Conservation (phyloP, 1,284 basidiomycete genomes). For the Trichosporon sp. region DNA sequence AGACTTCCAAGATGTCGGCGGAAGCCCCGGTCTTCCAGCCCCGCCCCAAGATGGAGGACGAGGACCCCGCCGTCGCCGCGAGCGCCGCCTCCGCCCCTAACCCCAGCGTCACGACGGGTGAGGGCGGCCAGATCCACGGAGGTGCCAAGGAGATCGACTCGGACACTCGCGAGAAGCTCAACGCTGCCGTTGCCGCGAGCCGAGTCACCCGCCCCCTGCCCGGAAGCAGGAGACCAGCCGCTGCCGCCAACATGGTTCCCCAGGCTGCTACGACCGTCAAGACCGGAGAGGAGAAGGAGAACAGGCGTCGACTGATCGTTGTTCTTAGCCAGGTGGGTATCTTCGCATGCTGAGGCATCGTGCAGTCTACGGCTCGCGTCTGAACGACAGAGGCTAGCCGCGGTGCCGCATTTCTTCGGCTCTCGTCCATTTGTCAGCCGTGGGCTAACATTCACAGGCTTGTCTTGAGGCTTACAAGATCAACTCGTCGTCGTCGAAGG, state of each 20-base stretch:
- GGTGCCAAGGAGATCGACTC: conserved; percentile 26
- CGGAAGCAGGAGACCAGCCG: conserved; percentile 36
- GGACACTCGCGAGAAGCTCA: conserved; percentile 30
- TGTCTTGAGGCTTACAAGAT: conserved; percentile 95
- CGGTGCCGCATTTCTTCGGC: background rate
- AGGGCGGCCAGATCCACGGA: conserved; percentile 20
- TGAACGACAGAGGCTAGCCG: background rate
- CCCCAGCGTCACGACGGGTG: conserved; percentile 22
- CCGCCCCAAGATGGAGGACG: conserved; percentile 26
- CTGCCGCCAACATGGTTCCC: conserved; percentile 51
- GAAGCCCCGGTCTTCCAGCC: conserved; percentile 49
- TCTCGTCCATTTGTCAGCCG: background rate
- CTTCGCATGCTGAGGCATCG: background rate
- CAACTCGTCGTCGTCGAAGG: conserved; percentile 61
- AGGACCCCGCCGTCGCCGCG: conserved; percentile 32
- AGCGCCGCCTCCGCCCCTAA: conserved; percentile 13
- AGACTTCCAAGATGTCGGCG: conserved; percentile 52
- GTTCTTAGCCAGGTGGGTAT: conserved; percentile 64
- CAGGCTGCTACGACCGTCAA: conserved; percentile 70
- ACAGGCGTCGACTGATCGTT: conserved; percentile 78
- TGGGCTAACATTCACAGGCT: conserved; percentile 61
- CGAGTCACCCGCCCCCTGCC: conserved; percentile 52
- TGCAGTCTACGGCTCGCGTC: background rate
- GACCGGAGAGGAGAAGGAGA: conserved; percentile 62
- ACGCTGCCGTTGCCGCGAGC: conserved; percentile 37